These are phyloP conservation scores for Leishmania amazonensis DNA, from an alignment of 208 protist genomes.

Conservation along the genomic window DNA sequence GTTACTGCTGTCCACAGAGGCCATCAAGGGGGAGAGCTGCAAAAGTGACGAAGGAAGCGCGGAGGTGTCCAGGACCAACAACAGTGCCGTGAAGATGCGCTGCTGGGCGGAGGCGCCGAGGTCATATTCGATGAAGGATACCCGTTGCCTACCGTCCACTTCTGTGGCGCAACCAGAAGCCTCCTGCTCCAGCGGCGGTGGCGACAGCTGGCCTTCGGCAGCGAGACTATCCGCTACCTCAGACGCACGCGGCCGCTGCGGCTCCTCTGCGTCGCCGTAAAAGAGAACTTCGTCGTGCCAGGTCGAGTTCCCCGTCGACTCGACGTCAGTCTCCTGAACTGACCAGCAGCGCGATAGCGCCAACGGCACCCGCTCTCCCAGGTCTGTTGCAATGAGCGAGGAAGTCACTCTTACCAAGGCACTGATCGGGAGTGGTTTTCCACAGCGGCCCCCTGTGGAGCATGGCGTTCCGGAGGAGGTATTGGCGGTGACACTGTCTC, in stretches of 20 bases:
- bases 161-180: not conserved
- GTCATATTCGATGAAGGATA: slow-evolving; percentile 36
- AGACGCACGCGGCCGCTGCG: not conserved
- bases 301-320: not conserved
- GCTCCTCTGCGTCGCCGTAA: slow-evolving; percentile 10
- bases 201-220: not conserved
- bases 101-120: slow-evolving; percentile 30
- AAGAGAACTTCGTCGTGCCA: slow-evolving; percentile 18
- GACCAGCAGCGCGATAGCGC: slow-evolving; percentile 23
- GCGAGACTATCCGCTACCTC: not conserved
- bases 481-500: not conserved
- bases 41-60: slow-evolving; percentile 45
- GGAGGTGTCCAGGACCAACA: slow-evolving; percentile 58
- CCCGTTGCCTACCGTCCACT: not conserved
- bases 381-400: slow-evolving; percentile 18
- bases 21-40: slow-evolving; percentile 41
- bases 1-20: slow-evolving; percentile 58
- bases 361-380: slow-evolving; percentile 19
- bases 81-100: slow-evolving; percentile 47
- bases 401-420: slow-evolving; percentile 11
- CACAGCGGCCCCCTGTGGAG: not conserved
- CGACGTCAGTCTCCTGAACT: not conserved
- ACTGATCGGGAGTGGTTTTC: not conserved
- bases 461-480: not conserved
- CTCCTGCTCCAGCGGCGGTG: not conserved